These are phyloP conservation scores for Odontarrhena argentea DNA, from an alignment of 345 rosid genomes.

Conservation along the genomic window DNA sequence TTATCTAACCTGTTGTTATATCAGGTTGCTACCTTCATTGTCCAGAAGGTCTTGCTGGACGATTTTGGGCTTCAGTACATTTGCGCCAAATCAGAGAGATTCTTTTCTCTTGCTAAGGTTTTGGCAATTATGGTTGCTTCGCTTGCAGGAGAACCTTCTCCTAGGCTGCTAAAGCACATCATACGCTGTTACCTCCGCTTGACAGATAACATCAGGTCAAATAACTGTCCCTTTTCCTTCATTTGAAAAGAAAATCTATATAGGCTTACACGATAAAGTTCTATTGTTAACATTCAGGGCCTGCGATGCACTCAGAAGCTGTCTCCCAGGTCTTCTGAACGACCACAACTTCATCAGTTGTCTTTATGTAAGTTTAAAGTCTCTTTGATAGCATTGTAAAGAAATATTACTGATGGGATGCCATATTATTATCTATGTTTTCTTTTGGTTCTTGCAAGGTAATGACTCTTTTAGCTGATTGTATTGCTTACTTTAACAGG, in stretches of 20 bases:
- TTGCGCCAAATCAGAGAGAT: constrained; percentile 79
- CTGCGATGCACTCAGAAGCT: constrained; percentile 68
- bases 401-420: background rate
- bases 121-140: constrained; percentile 78
- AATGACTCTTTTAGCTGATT: constrained; percentile 13
- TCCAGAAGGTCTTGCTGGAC: constrained; percentile 80
- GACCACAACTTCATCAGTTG: constrained; percentile 70
- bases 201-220: constrained; percentile 75
- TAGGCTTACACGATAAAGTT: constrained; percentile 25
- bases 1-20: constrained; percentile 9
- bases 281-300: constrained; percentile 57
- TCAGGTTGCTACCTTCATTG: constrained; percentile 95
- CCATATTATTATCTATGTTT: background rate
- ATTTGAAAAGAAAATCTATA: constrained; percentile 5
- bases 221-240: constrained; percentile 14
- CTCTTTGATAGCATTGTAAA: constrained; percentile 26
- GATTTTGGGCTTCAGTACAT: constrained; percentile 92
- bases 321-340: constrained; percentile 78
- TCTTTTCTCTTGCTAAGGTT: constrained; percentile 84
- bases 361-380: constrained; percentile 65
- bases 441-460: background rate
- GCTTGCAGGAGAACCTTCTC: constrained; percentile 77
- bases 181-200: constrained; percentile 83
- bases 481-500: constrained; percentile 49
- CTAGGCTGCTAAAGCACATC: constrained; percentile 78